Percentiles rank a stretch among this genome's conserved stretches.
phyloP scores from a whole-genome alignment of 108 stramenopile genomes.

The Parietichytrium sp. region DNA sequence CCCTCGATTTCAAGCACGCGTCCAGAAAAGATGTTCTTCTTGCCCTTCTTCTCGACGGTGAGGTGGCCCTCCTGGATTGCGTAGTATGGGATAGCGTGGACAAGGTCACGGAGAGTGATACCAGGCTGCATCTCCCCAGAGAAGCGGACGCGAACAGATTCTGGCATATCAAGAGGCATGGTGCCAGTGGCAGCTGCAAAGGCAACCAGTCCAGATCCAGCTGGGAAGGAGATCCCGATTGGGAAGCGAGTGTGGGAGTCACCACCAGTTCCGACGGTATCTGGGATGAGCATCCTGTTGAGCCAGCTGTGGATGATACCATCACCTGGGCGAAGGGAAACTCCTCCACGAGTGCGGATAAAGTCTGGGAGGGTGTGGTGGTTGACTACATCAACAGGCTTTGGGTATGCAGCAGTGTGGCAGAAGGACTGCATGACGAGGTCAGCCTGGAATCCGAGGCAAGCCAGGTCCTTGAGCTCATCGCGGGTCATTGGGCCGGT shows the following conservation, averaged over 20 bases:
- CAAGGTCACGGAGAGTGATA: conserved; percentile 89
- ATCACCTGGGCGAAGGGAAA: conserved; percentile 87
- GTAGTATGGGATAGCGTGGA: conserved; percentile 90
- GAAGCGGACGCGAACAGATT: conserved; percentile 85
- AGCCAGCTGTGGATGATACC: conserved; percentile 96
- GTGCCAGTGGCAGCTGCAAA: conserved; percentile 92
- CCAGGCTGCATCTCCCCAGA: conserved; percentile 87
- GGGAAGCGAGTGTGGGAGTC: conserved; percentile 95
- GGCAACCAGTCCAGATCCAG: conserved; percentile 87
- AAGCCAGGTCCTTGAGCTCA: conserved; percentile 83
- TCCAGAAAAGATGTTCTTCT: conserved; percentile 91
- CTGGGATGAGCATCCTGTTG: conserved; percentile 91
- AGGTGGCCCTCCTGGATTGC: conserved; percentile 84
- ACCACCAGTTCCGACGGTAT: conserved; percentile 93
- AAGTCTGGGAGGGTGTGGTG: conserved; percentile 94
- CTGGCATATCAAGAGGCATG: conserved; percentile 94
- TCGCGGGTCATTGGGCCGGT: conserved; percentile 96
- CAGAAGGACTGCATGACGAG: conserved; percentile 95
- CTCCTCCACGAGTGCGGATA: conserved; percentile 87
- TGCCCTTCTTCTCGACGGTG: conserved; percentile 88
- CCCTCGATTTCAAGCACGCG: conserved; percentile 92
- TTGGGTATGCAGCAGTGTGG: conserved; percentile 95
- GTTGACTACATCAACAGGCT: conserved; percentile 91
- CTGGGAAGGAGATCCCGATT: conserved; percentile 91
- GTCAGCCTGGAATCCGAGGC: conserved; percentile 88